Base-by-base conservation (phyloP, 2,329 filamentous ascomycete genomes). In the Penicillium brevicompactum region DNA sequence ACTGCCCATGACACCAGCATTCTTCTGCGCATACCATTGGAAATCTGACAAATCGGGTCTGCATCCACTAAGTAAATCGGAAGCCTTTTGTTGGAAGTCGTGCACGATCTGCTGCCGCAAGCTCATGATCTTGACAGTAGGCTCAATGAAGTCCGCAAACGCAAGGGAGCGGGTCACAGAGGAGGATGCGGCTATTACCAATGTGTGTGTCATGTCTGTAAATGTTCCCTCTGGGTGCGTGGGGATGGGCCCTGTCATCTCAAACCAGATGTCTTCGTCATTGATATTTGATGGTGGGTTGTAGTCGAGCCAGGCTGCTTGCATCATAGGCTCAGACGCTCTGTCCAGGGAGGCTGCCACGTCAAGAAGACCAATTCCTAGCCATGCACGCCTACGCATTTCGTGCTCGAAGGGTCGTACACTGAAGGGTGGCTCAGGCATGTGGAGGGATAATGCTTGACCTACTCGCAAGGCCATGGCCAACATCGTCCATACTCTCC, bases 321-420 rank as follows among this genome's bases (percentile, higher is more conserved):
- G 66, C 61, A 73, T 70, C 66, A 72, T 72, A n/a, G 67, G 68
- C 37, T 70, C 70, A 10, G 68, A 69, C 27, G 67, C 69, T 13
- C 68, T 57, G 46, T 72, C 68, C 7, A 68, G 58, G 1, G 67
- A 65, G 5, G 67, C 65, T 50, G 68, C 57, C 2, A 71, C 27
- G 46, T 72, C 69, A 7, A 72, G 64, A 32, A 70, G 45, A 1
- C 67, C 66, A 21, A 71, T 72, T 2, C 50, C 57, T 31, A 62
- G 59, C 68, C 69, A 71, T n/a, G 68, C 49, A n/a, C 68, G 68
- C 14, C 61, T 57, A 16, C 69, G 69, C 53, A 73, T 65, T 38
- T 73, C 62, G 18, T 60, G 58, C 21, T 72, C 70, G 14, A 71
- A 70, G 0, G 67, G 64, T 1, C 42, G 56, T 3, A 72, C 59